phyloP scores from a whole-genome alignment of 2,329 filamentous ascomycete species.

The Karstenula rhodostoma region DNA sequence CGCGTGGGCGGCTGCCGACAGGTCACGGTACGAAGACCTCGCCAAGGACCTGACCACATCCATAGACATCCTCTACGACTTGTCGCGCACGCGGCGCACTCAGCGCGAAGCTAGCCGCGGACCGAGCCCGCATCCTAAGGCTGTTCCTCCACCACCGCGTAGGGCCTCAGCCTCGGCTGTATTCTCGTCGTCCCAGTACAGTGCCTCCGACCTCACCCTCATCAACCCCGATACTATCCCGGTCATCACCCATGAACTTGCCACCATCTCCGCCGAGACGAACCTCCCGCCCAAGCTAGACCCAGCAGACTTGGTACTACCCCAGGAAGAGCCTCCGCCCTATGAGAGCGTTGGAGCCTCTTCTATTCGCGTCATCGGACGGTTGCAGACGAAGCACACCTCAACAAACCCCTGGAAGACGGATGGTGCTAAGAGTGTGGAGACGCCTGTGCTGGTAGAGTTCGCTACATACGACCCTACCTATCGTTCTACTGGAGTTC shows the following conservation, averaged over 20 bases:
- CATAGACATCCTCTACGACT: conserved; percentile 80
- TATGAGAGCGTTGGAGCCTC: conserved; percentile 58
- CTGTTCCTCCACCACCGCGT: conserved; percentile 6
- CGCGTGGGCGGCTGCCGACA: conserved; percentile 64
- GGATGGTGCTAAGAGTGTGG: conserved; percentile 42
- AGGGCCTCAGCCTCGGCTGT: conserved; percentile 22
- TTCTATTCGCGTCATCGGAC: conserved; percentile 56
- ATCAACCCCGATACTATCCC: conserved; percentile 51
- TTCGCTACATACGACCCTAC: conserved; percentile 65
- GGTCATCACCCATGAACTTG: conserved; percentile 25
- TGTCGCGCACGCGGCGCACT: conserved; percentile 71
- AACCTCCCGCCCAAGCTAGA: conserved; percentile 55
- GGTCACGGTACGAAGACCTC: conserved; percentile 80
- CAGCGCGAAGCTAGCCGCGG: conserved; percentile 29
- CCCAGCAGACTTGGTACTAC: conserved; percentile 52
- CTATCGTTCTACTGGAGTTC: conserved; percentile 57
- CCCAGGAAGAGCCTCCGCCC: conserved; percentile 58
- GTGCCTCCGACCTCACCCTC: conserved; percentile 53
- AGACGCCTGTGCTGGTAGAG: conserved; percentile 72
- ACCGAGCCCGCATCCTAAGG: conserved; percentile 21
- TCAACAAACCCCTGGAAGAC: conserved; percentile 51
- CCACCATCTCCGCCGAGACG: conserved; percentile 24
- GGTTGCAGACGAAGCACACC: conserved; percentile 47
- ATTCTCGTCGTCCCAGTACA: conserved; percentile 47
- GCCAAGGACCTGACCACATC: conserved; percentile 77